phyloP scores from a whole-genome alignment of 108 stramenopile species.

The Epithemia pelagica region DNA sequence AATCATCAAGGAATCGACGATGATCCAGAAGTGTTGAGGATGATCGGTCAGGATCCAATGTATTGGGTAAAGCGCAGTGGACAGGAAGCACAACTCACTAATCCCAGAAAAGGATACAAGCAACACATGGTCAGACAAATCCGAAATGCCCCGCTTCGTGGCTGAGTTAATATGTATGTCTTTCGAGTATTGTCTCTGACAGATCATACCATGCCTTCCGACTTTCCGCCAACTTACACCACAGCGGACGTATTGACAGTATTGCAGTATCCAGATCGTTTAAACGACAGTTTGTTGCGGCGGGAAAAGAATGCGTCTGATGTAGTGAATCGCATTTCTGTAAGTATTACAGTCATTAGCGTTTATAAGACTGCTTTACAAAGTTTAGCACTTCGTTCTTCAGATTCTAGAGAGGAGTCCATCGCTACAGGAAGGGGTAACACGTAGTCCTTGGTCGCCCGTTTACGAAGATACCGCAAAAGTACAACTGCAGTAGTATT shows the following conservation, averaged over 20 bases:
- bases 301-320: too few relatives aligned
- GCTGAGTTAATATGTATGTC: background rate
- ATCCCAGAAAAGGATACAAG: conserved; percentile 36
- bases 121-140: background rate
- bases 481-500: too few relatives aligned
- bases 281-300: too few relatives aligned
- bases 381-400: too few relatives aligned
- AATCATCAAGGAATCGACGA: conserved; percentile 39
- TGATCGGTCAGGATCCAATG: conserved; percentile 71
- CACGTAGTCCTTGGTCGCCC: too few relatives aligned
- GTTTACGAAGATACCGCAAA: too few relatives aligned
- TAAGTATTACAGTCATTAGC: too few relatives aligned
- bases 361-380: too few relatives aligned
- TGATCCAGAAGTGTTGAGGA: conserved; percentile 29
- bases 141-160: background rate
- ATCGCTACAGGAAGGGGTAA: too few relatives aligned
- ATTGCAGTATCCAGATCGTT: too few relatives aligned
- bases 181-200: background rate
- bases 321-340: too few relatives aligned
- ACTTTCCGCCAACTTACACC: background rate
- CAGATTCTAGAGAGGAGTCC: too few relatives aligned
- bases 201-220: background rate
- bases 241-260: background rate
- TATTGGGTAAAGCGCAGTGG: conserved; percentile 72
- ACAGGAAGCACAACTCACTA: conserved; percentile 41